These are phyloP conservation scores for Phyllosticta citribraziliensis DNA, from an alignment of 2,329 filamentous ascomycete genomes.

Conservation along the genomic window DNA sequence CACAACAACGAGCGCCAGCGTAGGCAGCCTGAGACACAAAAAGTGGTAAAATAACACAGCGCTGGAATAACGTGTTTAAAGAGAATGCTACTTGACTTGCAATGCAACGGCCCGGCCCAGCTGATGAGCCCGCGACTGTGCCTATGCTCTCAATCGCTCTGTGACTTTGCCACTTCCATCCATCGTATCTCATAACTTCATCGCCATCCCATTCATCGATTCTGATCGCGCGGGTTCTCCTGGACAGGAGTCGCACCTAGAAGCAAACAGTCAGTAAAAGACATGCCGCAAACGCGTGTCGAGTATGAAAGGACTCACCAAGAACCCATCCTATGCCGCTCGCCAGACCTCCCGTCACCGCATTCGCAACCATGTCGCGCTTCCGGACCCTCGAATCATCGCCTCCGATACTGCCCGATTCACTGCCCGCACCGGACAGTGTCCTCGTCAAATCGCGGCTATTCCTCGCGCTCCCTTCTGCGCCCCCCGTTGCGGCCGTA, in stretches of 20 bases:
- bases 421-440: slow-evolving; percentile 24
- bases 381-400: slow-evolving; percentile 47
- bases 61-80: too few species aligned
- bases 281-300: background rate
- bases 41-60: too few species aligned
- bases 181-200: background rate
- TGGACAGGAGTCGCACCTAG: slow-evolving; percentile 4
- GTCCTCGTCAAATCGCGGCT: background rate
- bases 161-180: background rate
- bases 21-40: too few species aligned
- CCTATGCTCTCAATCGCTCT: background rate
- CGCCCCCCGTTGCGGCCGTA: slow-evolving; percentile 12
- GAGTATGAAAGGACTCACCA: slow-evolving; percentile 29
- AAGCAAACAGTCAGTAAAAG: background rate
- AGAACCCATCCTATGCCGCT: slow-evolving; percentile 57
- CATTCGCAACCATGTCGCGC: slow-evolving; percentile 61
- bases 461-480: slow-evolving; percentile 5
- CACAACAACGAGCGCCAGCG: too few species aligned
- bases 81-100: background rate
- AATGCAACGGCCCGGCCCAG: background rate
- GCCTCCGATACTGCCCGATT: slow-evolving; percentile 24
- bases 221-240: background rate
- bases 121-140: background rate
- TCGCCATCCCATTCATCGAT: background rate
- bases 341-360: slow-evolving; percentile 52